These are phyloP conservation scores for Endothia cerciana DNA, from an alignment of 2,329 filamentous ascomycete genomes.

Conservation along the genomic window DNA sequence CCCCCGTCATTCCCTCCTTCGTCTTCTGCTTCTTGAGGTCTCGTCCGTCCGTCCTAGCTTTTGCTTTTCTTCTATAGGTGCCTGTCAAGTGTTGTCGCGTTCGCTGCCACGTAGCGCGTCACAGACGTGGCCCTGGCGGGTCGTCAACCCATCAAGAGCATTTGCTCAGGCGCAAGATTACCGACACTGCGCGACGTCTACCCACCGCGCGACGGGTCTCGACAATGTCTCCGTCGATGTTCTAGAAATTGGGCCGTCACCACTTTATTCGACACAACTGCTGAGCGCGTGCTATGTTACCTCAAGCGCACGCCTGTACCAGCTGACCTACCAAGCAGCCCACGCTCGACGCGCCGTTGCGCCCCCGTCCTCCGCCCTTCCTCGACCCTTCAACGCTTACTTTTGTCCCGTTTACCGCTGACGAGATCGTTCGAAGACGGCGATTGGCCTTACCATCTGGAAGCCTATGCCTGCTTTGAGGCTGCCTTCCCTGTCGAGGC, in stretches of 20 bases:
- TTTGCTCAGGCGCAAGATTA: too few species aligned
- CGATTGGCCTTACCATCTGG: too few species aligned
- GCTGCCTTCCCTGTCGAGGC: background rate
- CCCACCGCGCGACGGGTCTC: background rate
- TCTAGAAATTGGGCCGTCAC: background rate
- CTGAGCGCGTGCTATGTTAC: too few species aligned
- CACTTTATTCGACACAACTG: background rate
- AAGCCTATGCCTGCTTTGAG: background rate
- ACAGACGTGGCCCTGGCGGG: too few species aligned
- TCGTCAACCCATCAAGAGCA: too few species aligned
- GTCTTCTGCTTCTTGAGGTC: background rate
- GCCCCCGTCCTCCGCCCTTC: background rate
- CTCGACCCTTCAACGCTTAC: background rate
- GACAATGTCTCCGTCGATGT: background rate
- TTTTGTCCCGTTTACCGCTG: background rate
- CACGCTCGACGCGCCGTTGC: background rate
- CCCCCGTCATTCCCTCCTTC: background rate
- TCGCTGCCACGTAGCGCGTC: background rate
- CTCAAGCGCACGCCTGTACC: too few species aligned
- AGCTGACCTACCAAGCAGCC: background rate
- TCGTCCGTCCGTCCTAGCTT: background rate
- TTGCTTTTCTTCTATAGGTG: background rate
- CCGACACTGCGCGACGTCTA: too few species aligned
- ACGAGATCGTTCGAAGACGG: background rate
- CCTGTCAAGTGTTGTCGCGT: background rate